Conservation (phyloP, 805 yeast species). For the Candida pseudoglaebosa region DNA sequence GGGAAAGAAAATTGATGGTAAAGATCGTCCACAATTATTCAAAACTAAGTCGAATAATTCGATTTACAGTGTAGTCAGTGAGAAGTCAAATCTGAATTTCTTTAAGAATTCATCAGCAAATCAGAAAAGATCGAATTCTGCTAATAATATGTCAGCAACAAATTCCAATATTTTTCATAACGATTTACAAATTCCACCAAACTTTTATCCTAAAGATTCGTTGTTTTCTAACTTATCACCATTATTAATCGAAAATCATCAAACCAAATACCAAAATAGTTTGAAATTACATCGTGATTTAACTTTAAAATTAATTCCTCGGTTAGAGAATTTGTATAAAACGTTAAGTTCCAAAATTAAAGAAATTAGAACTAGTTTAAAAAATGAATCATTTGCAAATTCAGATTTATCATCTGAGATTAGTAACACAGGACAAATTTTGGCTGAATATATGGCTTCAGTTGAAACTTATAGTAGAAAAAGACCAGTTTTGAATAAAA, state of each 20-base stretch:
- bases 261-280: conserved; percentile 21
- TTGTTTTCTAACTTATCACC: conserved; percentile 27
- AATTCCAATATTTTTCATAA: conserved; percentile 9
- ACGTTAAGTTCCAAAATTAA: conserved; percentile 36
- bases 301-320: conserved; percentile 29
- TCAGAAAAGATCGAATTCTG: not conserved
- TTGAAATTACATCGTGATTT: conserved; percentile 30
- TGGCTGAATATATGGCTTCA: conserved; percentile 31
- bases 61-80: conserved; percentile 4
- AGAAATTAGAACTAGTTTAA: conserved; percentile 37
- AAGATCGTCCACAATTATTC: conserved; percentile 19
- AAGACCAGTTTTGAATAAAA: conserved; percentile 31
- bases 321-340: conserved; percentile 31
- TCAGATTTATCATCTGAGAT: conserved; percentile 38
- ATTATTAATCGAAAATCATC: conserved; percentile 33
- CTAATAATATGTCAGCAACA: conserved; percentile 3
- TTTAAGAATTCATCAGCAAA: not conserved
- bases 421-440: conserved; percentile 55
- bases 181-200: conserved; percentile 18
- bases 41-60: conserved; percentile 21
- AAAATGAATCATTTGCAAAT: conserved; percentile 40
- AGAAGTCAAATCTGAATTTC: conserved; percentile 10
- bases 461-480: conserved; percentile 34
- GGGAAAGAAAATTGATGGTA: not conserved
- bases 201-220: conserved; percentile 16